phyloP scores from a whole-genome alignment of 768 basidiomycete genomes.

The Amanita molliuscula region DNA sequence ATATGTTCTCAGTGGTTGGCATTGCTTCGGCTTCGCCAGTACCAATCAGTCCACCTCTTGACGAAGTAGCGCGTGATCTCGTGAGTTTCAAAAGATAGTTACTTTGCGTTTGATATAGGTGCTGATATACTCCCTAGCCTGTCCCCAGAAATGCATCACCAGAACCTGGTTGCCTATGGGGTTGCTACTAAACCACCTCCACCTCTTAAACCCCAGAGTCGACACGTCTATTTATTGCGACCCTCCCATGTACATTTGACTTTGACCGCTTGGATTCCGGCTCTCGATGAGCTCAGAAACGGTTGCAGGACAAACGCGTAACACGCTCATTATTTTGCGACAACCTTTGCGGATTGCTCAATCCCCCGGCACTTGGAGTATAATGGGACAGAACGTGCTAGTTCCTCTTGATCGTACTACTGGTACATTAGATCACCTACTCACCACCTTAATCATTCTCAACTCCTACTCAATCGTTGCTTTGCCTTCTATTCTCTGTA shows the following conservation, averaged over 20 bases:
- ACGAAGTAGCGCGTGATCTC: slow-evolving; percentile 11
- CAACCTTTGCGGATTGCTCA: neutral
- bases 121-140: slow-evolving; percentile 7
- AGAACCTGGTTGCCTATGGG: slow-evolving; percentile 9
- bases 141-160: slow-evolving; percentile 15
- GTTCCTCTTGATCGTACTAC: neutral
- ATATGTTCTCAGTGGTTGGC: slow-evolving; percentile 11
- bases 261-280: neutral
- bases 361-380: neutral
- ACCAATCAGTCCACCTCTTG: slow-evolving; percentile 14
- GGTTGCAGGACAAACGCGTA: neutral
- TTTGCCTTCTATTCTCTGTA: neutral
- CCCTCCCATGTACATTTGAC: neutral
- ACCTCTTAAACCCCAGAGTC: neutral
- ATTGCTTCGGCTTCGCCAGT: slow-evolving; percentile 20
- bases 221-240: neutral
- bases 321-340: neutral
- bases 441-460: neutral
- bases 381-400: neutral
- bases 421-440: neutral
- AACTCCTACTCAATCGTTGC: neutral
- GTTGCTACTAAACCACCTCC: slow-evolving; percentile 10
- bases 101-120: neutral
- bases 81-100: slow-evolving; percentile 7
- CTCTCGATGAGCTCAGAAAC: slow-evolving; percentile 1